Evolutionary conservation across 352 stramenopile genomes (phyloP).

Genomic region (Plasmopara halstedii): DNA sequence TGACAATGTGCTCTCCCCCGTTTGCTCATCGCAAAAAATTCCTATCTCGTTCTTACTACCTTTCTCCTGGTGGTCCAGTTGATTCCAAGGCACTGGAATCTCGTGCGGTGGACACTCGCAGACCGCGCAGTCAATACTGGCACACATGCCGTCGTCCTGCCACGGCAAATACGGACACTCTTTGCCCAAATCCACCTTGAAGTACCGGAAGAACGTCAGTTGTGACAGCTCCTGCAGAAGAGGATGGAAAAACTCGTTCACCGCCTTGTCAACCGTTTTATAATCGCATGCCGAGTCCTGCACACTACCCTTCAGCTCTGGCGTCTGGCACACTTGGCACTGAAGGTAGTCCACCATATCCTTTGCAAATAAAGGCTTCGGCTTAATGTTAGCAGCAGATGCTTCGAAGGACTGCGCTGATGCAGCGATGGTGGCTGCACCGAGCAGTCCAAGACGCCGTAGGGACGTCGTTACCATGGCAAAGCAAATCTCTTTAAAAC

Average conservation of each 20-base stretch:
- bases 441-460: conserved; percentile 2
- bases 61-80: conserved; percentile 40
- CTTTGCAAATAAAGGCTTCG: conserved; percentile 30
- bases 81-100: conserved; percentile 75
- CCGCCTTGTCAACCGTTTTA: conserved; percentile 77
- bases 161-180: conserved; percentile 79
- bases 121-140: conserved; percentile 83
- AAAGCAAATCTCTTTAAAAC: no score
- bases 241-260: conserved; percentile 75
- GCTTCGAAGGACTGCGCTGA: conserved; percentile 1
- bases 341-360: conserved; percentile 75
- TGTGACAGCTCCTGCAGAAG: conserved; percentile 68
- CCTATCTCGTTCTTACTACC: conserved; percentile 13
- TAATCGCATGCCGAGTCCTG: conserved; percentile 81
- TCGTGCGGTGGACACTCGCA: conserved; percentile 85
- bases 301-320: conserved; percentile 72
- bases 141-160: conserved; percentile 88
- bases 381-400: neutral
- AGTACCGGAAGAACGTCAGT: conserved; percentile 91
- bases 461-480: neutral
- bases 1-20: conserved; percentile 61
- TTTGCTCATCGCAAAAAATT: conserved; percentile 60
- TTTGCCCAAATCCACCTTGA: conserved; percentile 87
- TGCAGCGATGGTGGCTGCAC: neutral
- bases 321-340: conserved; percentile 75